phyloP scores from a whole-genome alignment of 108 stramenopile species.

The Cyclotella atomus region DNA sequence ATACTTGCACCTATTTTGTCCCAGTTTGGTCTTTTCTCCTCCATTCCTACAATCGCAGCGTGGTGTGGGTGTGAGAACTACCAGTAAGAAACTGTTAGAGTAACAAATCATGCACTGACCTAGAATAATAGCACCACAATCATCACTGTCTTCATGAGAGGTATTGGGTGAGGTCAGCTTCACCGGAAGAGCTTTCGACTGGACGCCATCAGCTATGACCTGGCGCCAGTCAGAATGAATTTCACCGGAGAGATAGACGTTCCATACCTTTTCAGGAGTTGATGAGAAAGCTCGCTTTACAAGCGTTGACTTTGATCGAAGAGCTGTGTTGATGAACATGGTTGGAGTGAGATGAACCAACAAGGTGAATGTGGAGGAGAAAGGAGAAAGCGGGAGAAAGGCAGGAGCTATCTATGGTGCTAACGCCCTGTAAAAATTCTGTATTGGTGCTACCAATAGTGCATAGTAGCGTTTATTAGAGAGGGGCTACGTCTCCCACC shows the following conservation, averaged over 20 bases:
- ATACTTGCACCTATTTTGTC: constrained; percentile 81
- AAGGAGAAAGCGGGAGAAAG: too few relatives aligned
- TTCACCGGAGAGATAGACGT: constrained; percentile 61
- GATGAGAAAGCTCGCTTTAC: constrained; percentile 10
- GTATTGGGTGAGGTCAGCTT: constrained; percentile 73
- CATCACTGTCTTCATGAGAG: constrained; percentile 86
- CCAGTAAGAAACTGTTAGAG: too few relatives aligned
- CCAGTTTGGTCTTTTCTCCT: constrained; percentile 82
- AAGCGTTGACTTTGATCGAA: background rate
- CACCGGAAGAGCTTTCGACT: constrained; percentile 69
- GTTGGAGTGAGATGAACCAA: too few relatives aligned
- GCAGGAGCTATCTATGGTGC: too few relatives aligned
- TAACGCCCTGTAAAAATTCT: too few relatives aligned
- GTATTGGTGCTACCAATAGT: too few relatives aligned
- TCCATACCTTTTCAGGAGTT: constrained; percentile 31
- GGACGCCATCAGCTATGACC: constrained; percentile 74
- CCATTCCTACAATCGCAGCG: too few relatives aligned
- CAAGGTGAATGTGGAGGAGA: too few relatives aligned
- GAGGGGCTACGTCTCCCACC: too few relatives aligned
- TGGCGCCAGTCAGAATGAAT: constrained; percentile 91
- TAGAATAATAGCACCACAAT: constrained; percentile 86
- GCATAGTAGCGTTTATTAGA: too few relatives aligned
- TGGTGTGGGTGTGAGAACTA: too few relatives aligned
- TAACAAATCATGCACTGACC: too few relatives aligned
- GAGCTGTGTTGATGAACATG: background rate